Percentiles rank a stretch among this genome's conserved stretches.
Evolutionary conservation across 2,329 filamentous ascomycete genomes (phyloP).

Genomic region (Exophiala phaeomuriformis): DNA sequence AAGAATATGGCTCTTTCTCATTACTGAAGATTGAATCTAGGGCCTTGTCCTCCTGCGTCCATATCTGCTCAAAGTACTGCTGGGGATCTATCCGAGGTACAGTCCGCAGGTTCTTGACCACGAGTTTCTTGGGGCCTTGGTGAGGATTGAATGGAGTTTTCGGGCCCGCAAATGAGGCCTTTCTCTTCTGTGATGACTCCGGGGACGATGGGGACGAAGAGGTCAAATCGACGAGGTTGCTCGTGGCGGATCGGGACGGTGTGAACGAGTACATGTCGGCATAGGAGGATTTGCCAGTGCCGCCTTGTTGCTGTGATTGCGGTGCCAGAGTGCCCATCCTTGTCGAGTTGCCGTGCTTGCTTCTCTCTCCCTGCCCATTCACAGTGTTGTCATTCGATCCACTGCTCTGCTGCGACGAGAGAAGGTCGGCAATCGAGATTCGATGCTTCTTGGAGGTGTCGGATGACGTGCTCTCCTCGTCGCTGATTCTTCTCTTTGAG

Average conservation of each 20-base stretch:
- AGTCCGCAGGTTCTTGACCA: constrained; percentile 84
- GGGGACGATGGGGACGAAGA: constrained; percentile 29
- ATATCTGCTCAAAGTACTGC: constrained; percentile 69
- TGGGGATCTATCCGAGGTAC: constrained; percentile 59
- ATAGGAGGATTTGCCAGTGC: constrained; percentile 25
- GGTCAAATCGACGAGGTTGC: constrained; percentile 43
- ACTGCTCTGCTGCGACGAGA: constrained; percentile 16
- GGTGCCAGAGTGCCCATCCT: constrained; percentile 23
- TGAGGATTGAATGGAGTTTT: constrained; percentile 59
- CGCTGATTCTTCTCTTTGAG: constrained; percentile 12
- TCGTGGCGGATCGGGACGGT: constrained; percentile 34
- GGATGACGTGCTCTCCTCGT: constrained; percentile 9
- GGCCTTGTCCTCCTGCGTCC: constrained; percentile 65
- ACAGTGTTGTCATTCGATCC: constrained; percentile 12
- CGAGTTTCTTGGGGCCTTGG: constrained; percentile 70
- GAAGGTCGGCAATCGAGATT: constrained; percentile 19
- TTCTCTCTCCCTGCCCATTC: neutral
- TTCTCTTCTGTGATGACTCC: constrained; percentile 27
- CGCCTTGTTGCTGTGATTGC: constrained; percentile 10
- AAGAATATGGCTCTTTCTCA: constrained; percentile 57
- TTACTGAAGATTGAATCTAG: constrained; percentile 65
- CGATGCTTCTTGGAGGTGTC: constrained; percentile 20
- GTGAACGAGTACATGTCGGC: constrained; percentile 51
- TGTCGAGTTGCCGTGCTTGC: constrained; percentile 9
- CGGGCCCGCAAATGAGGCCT: constrained; percentile 27